These are phyloP conservation scores for Porogramme epimiltina DNA, from an alignment of 1,284 basidiomycete species.

Conservation along the genomic window DNA sequence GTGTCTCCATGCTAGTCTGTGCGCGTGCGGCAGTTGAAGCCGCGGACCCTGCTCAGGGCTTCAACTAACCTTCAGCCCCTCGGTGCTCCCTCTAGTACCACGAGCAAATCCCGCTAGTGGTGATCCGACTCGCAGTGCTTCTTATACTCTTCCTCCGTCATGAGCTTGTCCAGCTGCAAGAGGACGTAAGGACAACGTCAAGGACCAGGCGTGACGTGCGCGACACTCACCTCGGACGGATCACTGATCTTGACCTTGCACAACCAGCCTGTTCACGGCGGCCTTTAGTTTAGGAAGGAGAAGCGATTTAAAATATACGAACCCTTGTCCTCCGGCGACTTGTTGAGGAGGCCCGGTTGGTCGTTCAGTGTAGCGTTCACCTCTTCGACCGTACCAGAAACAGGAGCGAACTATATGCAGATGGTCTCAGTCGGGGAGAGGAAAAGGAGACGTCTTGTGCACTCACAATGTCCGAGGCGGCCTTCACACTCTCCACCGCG, in stretches of 20 bases:
- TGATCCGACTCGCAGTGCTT: conserved; percentile 57
- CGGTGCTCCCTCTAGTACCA: no score
- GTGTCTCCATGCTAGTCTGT: not conserved
- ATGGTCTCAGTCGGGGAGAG: not conserved
- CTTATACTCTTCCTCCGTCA: conserved; percentile 83
- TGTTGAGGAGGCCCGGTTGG: conserved; percentile 86
- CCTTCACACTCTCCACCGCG: conserved; percentile 97
- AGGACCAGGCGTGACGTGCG: not conserved
- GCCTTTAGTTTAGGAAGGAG: not conserved
- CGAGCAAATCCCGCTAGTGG: not conserved
- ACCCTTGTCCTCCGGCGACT: conserved; percentile 87
- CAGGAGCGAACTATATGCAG: conserved; percentile 80
- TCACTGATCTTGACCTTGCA: conserved; percentile 89
- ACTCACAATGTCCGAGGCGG: conserved; percentile 89
- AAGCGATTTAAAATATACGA: conserved; percentile 27
- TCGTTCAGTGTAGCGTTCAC: conserved; percentile 78
- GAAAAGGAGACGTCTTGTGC: not conserved
- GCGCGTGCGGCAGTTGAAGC: conserved; percentile 36
- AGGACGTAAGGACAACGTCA: not conserved
- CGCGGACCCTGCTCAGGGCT: conserved; percentile 5
- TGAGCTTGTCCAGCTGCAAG: conserved; percentile 67
- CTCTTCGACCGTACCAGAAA: conserved; percentile 82
- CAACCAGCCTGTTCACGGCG: conserved; percentile 78
- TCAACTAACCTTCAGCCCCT: no score
- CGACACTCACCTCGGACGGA: conserved; percentile 62